A percentile compares a stretch with the other conserved stretches of the same genome.
Conservation (phyloP, 805 yeast genomes). For the Naumovozyma castellii region DNA sequence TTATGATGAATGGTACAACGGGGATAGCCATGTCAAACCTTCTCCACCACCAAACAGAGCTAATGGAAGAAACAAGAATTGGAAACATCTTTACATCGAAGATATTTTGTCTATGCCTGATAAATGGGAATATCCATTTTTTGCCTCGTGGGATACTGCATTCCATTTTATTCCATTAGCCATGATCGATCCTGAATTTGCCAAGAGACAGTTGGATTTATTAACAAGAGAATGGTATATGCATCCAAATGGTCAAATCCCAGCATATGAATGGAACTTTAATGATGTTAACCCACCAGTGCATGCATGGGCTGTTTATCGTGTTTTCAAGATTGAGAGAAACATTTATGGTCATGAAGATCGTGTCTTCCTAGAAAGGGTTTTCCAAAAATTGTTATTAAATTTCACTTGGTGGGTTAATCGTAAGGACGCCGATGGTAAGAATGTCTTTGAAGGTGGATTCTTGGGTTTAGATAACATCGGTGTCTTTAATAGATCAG, state of each 20-base stretch:
- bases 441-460: slow-evolving; percentile 90
- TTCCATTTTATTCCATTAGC: slow-evolving; percentile 91
- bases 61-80: slow-evolving; percentile 73
- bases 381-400: slow-evolving; percentile 78
- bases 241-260: slow-evolving; percentile 96
- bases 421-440: slow-evolving; percentile 78
- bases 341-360: slow-evolving; percentile 79
- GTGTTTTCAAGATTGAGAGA: slow-evolving; percentile 81
- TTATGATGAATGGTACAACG: slow-evolving; percentile 78
- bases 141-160: slow-evolving; percentile 96
- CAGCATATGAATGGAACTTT: slow-evolving; percentile 96
- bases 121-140: slow-evolving; percentile 93
- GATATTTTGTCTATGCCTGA: slow-evolving; percentile 86
- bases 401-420: slow-evolving; percentile 98
- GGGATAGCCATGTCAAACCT: slow-evolving; percentile 67
- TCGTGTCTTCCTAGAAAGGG: slow-evolving; percentile 73
- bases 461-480: slow-evolving; percentile 87
- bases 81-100: slow-evolving; percentile 84
- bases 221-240: slow-evolving; percentile 92
- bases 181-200: slow-evolving; percentile 87
- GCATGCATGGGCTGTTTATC: slow-evolving; percentile 90
- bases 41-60: slow-evolving; percentile 76
- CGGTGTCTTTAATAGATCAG: slow-evolving; percentile 86
- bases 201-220: slow-evolving; percentile 78
- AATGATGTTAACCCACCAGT: slow-evolving; percentile 94